Percentiles rank a stretch among this genome's conserved stretches.
These are phyloP conservation scores for Trichosporon coremiiforme DNA, from an alignment of 1,284 basidiomycete genomes.

Conservation along the genomic window DNA sequence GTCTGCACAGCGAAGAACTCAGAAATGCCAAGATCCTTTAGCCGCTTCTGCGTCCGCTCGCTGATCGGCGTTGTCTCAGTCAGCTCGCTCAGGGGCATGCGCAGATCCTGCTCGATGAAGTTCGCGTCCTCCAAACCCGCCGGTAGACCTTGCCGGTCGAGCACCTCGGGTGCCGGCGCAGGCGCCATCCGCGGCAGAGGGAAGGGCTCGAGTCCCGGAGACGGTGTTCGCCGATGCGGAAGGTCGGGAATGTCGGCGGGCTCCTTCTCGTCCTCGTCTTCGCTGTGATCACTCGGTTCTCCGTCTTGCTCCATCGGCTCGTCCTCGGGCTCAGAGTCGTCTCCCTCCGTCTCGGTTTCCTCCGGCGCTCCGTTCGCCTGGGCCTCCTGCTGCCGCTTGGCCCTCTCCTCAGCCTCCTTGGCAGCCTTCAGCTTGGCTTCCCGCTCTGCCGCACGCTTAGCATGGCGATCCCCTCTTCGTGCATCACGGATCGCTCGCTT, in stretches of 20 bases:
- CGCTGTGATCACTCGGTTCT: conserved; percentile 27
- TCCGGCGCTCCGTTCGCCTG: conserved; percentile 18
- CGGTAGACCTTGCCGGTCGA: conserved; percentile 77
- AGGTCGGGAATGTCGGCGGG: conserved; percentile 31
- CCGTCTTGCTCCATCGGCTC: conserved; percentile 32
- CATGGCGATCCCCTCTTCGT: conserved; percentile 26
- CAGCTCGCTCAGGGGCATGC: conserved; percentile 60
- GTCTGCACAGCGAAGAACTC: conserved; percentile 72
- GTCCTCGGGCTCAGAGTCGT: conserved; percentile 35
- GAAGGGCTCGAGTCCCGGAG: conserved; percentile 60
- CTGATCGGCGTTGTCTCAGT: conserved; percentile 61
- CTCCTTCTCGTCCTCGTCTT: conserved; percentile 27
- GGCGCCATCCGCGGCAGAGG: conserved; percentile 70
- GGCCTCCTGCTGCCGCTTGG: conserved; percentile 17
- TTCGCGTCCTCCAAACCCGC: conserved; percentile 71
- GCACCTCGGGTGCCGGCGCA: conserved; percentile 68
- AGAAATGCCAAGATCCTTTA: conserved; percentile 74
- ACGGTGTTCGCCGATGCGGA: conserved; percentile 27
- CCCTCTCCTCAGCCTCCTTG: conserved; percentile 20
- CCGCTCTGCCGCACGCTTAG: conserved; percentile 25
- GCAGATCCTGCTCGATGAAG: conserved; percentile 65
- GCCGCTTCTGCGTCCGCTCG: conserved; percentile 64
- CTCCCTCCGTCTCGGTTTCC: conserved; percentile 26
- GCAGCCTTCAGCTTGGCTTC: conserved; percentile 14
- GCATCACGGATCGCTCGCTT: conserved; percentile 28